Base-by-base conservation (phyloP, 257 asterid species). In the Dorcoceras hygrometricum region DNA sequence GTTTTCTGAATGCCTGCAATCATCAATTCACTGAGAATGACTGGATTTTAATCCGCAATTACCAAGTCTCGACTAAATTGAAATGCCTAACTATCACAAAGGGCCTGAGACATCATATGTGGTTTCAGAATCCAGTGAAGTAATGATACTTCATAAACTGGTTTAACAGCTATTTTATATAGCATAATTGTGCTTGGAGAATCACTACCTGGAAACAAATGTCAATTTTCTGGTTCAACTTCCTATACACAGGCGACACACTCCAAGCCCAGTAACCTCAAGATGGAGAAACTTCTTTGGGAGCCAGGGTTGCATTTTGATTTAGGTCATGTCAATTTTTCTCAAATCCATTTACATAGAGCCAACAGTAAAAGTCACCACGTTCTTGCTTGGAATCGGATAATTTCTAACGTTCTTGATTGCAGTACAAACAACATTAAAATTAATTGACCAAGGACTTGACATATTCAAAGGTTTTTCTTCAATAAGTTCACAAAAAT, bases 1-100 rank as follows among this genome's bases (percentile, higher is more conserved):
- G 84, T 71, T 29, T 84, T 82, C 98, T 81, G 77, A 91, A 91
- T 65, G 84, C 98, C 96, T 89, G 84, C 80, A 73, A 4, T 32
- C 20, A 20, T 14, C n/a, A 5, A 39, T 11, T 12, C 14, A 39
- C n/a, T 39, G 50, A 39, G 14, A 39, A 39, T 39, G n/a, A 11
- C 50, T 12, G 50, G 14, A 39, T 39, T 39, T 39, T n/a, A 39
- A 39, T 18, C 50, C 14, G 50, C 50, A 11, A 1, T 39, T 39
- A 14, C n/a, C 14, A 12, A 39, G 50, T 3, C 14, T 11, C 5
- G 1, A 39, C 0, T 5, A 39, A 39, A 12, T 11, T 4, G 14
- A 11, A 39, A 12, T 39, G 50, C 14, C 50, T 39, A 11, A 39
- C 6, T 5, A 14, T 11, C 50, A 11, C 50, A 39, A 39, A 39